phyloP scores from a whole-genome alignment of 106 monocot species.

The Posidonia australis region DNA sequence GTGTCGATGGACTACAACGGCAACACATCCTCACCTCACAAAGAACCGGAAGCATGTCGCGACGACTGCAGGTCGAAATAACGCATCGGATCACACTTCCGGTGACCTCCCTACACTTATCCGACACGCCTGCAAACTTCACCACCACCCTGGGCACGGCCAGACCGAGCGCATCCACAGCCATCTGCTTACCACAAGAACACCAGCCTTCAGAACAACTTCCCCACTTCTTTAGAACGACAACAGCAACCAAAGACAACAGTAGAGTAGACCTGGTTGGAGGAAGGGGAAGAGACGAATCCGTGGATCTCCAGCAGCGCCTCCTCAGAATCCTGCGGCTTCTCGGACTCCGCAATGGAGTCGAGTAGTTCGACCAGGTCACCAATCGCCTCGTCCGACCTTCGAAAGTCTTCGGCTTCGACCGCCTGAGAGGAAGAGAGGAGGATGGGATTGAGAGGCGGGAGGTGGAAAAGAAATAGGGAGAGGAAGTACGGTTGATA shows the following conservation, averaged over 20 bases:
- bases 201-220: not conserved
- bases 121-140: constrained; percentile 46
- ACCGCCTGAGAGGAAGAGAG: not conserved
- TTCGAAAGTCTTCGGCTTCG: constrained; percentile 18
- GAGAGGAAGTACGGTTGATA: not conserved
- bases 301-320: constrained; percentile 40
- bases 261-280: constrained; percentile 30
- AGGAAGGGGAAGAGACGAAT: constrained; percentile 38
- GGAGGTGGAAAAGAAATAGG: not conserved
- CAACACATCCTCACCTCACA: constrained; percentile 49
- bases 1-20: not conserved
- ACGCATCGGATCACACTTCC: constrained; percentile 39
- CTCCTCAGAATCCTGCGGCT: constrained; percentile 21
- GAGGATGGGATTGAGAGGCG: not conserved
- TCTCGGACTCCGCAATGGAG: constrained; percentile 11
- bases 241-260: not conserved
- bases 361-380: constrained; percentile 28
- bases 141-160: constrained; percentile 58
- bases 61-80: constrained; percentile 51
- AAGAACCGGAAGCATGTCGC: constrained; percentile 68
- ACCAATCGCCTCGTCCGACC: constrained; percentile 30
- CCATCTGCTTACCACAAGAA: constrained; percentile 32
- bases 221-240: not conserved
- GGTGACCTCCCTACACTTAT: constrained; percentile 30
- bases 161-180: constrained; percentile 53